phyloP scores from a whole-genome alignment of 352 stramenopile species.

The Ophiocytium majus region DNA sequence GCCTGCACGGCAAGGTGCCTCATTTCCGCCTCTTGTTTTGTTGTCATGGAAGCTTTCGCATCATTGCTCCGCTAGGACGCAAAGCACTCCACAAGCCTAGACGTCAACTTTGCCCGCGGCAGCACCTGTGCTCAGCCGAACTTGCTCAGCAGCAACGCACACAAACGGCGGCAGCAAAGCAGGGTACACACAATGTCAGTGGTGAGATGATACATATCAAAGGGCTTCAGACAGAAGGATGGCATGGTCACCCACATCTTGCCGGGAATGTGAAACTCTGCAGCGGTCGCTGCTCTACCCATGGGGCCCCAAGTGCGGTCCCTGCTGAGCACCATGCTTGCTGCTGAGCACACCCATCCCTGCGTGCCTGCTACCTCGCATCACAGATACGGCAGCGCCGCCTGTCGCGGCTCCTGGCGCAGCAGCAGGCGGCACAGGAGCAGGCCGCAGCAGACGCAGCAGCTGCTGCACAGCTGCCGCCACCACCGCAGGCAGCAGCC shows the following conservation, averaged over 20 bases:
- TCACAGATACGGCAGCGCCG: constrained; percentile 3
- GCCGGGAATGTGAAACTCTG: background rate
- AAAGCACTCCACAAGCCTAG: too few species aligned
- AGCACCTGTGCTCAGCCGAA: background rate
- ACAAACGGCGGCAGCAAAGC: too few species aligned
- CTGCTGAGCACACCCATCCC: too few species aligned
- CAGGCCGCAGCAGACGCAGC: background rate
- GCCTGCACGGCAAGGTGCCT: too few species aligned
- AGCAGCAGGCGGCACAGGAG: background rate
- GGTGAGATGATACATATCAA: too few species aligned
- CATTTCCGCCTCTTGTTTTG: too few species aligned
- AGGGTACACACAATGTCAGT: too few species aligned
- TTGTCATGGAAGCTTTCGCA: background rate
- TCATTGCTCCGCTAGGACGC: background rate
- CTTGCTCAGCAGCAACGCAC: background rate
- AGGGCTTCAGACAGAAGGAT: too few species aligned
- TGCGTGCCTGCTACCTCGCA: too few species aligned
- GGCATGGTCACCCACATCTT: background rate
- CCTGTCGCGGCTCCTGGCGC: background rate
- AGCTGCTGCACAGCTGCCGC: too few species aligned
- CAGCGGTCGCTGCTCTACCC: background rate
- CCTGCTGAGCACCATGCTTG: too few species aligned
- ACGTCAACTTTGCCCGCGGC: background rate
- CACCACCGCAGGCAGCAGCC: background rate
- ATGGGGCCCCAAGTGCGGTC: too few species aligned